These are phyloP conservation scores for Mitragyna speciosa DNA, from an alignment of 257 asterid species.

Conservation along the genomic window DNA sequence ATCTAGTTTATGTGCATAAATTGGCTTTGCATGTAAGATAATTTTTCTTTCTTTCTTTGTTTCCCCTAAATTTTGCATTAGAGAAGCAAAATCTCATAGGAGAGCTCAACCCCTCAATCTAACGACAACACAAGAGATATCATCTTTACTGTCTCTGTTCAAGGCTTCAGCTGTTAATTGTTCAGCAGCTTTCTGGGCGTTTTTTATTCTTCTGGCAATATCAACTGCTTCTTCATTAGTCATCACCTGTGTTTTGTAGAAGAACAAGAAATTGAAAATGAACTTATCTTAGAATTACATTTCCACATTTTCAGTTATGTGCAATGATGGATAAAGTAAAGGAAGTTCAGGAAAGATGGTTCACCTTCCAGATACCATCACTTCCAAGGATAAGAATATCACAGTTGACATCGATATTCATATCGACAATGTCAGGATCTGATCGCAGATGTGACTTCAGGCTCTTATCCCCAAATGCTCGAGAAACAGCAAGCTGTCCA, in stretches of 20 bases:
- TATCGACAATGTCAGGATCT: constrained; percentile 40
- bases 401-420: constrained; percentile 29
- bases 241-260: constrained; percentile 33
- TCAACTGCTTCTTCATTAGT: constrained; percentile 45
- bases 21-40: constrained; percentile 14
- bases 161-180: constrained; percentile 33
- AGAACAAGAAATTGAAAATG: not conserved
- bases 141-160: constrained; percentile 46
- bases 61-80: constrained; percentile 8
- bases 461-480: constrained; percentile 49
- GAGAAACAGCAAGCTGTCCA: constrained; percentile 50
- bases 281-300: not conserved
- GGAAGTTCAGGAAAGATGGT: constrained; percentile 5
- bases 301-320: not conserved
- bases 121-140: constrained; percentile 42
- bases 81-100: constrained; percentile 1
- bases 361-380: constrained; percentile 52
- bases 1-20: constrained; percentile 10
- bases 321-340: not conserved
- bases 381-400: constrained; percentile 44
- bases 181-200: constrained; percentile 45
- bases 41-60: not conserved
- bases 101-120: constrained; percentile 24
- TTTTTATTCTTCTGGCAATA: constrained; percentile 25
- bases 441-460: constrained; percentile 45